Percentiles rank a stretch among this genome's conserved stretches.
Conservation (phyloP, 768 basidiomycete species). For the Termitomyces sp. region DNA sequence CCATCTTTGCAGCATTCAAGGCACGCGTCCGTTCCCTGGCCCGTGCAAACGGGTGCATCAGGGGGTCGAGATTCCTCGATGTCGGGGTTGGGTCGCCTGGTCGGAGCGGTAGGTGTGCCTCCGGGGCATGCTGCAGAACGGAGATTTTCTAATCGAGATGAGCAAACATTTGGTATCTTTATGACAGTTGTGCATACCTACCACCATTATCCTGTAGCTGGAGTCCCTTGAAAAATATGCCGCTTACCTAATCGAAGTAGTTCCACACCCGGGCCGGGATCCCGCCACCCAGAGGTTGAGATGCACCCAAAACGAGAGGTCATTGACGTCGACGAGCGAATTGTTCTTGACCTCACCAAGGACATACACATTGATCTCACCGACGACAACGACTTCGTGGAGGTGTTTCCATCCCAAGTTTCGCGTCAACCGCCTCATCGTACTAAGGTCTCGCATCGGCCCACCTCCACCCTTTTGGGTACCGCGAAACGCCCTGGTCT, state of each 20-base stretch:
- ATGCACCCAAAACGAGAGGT: neutral
- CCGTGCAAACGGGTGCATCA: slow-evolving; percentile 93
- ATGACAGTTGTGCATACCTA: slow-evolving; percentile 4
- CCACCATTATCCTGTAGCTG: slow-evolving; percentile 5
- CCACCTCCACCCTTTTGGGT: neutral
- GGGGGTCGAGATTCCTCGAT: slow-evolving; percentile 87
- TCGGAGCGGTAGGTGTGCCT: slow-evolving; percentile 64
- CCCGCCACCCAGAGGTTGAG: neutral
- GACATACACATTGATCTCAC: neutral
- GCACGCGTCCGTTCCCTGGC: slow-evolving; percentile 93
- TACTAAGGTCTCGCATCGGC: neutral
- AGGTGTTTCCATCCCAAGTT: neutral
- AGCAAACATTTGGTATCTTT: neutral
- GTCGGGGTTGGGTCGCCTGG: slow-evolving; percentile 84
- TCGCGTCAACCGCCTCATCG: neutral
- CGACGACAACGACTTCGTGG: neutral
- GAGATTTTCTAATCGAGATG: slow-evolving; percentile 63
- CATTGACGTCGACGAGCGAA: slow-evolving; percentile 7
- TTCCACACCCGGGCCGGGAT: neutral
- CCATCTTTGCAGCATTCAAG: slow-evolving; percentile 93
- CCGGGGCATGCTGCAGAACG: slow-evolving; percentile 79
- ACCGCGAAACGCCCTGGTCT: neutral
- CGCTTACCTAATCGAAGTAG: slow-evolving; percentile 3
- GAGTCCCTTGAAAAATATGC: neutral
- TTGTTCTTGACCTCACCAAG: slow-evolving; percentile 6